Base-by-base conservation (phyloP, 306 rosid species). In the Trifolium dubium region DNA sequence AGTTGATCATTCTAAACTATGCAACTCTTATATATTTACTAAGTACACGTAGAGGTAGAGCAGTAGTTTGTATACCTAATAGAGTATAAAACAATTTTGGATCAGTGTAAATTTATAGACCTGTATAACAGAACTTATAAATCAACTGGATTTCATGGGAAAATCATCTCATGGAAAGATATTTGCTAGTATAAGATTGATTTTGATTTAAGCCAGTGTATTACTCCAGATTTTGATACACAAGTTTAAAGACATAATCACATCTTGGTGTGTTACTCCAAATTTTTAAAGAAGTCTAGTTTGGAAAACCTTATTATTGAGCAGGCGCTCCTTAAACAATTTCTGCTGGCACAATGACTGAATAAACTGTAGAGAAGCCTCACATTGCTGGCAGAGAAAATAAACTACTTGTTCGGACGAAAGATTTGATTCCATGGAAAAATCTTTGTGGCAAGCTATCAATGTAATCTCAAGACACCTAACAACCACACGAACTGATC, bases 331-430 rank as follows among this genome's bases (percentile, higher is more conserved):
- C 79, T 88, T 89, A 80, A 92, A 94, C 79, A 80, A 64, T 53
- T 88, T 92, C 74, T 94, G 99, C 77, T 94, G 99, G 85, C 97
- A 89, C 60, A 92, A 60, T 39, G 83, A 82, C 73, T 87, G 97
- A 79, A 94, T 92, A 94, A 87, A 92, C 82, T 94, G 99, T 71
- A 94, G 86, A 77, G 97, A 94, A 79, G 95, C 97, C 80, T 94
- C 99, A 76, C 97, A 92, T 83, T 92, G 99, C 89, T 87, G 96
- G 84, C 89, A 88, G 70, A 92, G 87, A 86, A 67, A 94, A 79
- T 86, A 88, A 69, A 87, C 91, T 55, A 80, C 77, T 83, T 66
- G 85, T 72, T 89, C 99, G 51, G 84, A 75, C 66, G 86, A 67
- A 74, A 82, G 78, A 77, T 73, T 76, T 67, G 88, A 69, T 72